Base-by-base conservation (phyloP, 805 yeast genomes). In the Yarrowia sp. region DNA sequence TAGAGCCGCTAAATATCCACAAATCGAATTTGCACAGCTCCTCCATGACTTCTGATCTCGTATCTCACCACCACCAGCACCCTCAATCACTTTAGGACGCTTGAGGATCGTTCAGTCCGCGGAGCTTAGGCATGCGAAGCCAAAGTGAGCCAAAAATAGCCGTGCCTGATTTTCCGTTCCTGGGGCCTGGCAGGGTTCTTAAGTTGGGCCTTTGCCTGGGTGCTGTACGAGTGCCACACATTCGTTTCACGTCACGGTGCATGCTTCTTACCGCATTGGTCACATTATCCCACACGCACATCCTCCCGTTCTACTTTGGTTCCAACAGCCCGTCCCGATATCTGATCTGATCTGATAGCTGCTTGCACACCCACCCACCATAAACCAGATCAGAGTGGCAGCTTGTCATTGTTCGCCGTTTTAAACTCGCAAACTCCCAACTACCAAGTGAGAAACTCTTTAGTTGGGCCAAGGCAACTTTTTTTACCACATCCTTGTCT, bases 101-200 rank as follows among this genome's bases (percentile, higher is more conserved):
- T 38, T 38, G 40, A 11, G 40, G 40, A 38, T 38, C 10, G 22
- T 35, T 50, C 12, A 50, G 43, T 22, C 45, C 59, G 16, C 45
- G 59, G 59, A 53, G 43, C 58, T 50, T 52, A 35, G 58, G 58
- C 58, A 52, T 52, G 58, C 32, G 22, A 42, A 53, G 45, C 9
- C 36, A 53, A 53, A 40, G 12, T 7, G 59, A 53, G 45, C 59
- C 59, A 53, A 53, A 53, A 53, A 53, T 53, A 53, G 59, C 59
- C 59, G 59, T 53, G 59, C 59, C 59, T 53, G 59, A 53, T 53
- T 38, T 14, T 22, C 59, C 8, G 43, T 38, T 40, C 36, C 59
- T 40, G 43, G 59, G 58, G 45, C 59, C 59, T 53, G 59, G 45
- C 59, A 53, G 59, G 45, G 59, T 53, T 53, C 59, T 19, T 53